phyloP scores from a whole-genome alignment of 2,329 filamentous ascomycete genomes.

The Cercospora sojina region DNA sequence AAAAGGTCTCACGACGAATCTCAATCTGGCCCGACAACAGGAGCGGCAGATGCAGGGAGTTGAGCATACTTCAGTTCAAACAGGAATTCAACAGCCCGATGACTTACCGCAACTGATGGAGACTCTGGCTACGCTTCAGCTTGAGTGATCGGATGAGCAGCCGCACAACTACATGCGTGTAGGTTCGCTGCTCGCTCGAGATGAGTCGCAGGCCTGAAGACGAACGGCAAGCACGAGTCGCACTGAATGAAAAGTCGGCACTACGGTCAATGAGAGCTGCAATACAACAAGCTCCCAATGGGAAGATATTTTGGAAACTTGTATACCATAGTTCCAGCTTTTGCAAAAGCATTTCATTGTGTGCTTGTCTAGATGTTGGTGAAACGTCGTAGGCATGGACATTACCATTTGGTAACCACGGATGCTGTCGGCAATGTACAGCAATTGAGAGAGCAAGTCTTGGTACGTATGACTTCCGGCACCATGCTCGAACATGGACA shows the following conservation, averaged over 20 bases:
- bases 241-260: background rate
- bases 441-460: background rate
- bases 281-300: background rate
- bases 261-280: background rate
- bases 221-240: background rate
- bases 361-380: background rate
- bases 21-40: constrained; percentile 21
- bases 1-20: constrained; percentile 28
- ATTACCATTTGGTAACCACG: background rate
- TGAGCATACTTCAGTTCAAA: background rate
- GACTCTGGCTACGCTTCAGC: background rate
- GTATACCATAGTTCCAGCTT: background rate
- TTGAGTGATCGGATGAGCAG: background rate
- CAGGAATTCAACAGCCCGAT: background rate
- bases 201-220: background rate
- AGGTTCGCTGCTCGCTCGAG: background rate
- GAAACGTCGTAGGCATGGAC: background rate
- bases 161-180: background rate
- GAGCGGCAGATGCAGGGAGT: constrained; percentile 10
- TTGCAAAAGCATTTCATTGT: background rate
- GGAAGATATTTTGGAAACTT: background rate
- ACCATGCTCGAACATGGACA: background rate
- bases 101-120: constrained; percentile 12
- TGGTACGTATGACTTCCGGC: background rate
- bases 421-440: background rate